A percentile compares a stretch with the other conserved stretches of the same genome.
phyloP scores from a whole-genome alignment of 2,329 filamentous ascomycete species.

The Beauveria bassiana region DNA sequence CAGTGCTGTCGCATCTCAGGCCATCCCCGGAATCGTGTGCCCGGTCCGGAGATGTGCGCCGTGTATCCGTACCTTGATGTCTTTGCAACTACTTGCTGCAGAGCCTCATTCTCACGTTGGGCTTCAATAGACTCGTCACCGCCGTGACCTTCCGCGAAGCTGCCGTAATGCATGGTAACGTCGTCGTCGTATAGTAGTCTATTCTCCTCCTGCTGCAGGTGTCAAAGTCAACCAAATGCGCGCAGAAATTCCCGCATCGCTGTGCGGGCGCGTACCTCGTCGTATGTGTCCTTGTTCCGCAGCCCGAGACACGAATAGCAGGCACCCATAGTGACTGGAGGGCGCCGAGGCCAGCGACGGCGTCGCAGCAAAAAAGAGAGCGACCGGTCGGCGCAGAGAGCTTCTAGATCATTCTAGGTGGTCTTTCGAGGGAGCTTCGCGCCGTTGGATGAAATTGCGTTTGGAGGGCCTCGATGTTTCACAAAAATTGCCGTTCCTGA shows the following conservation, averaged over 20 bases:
- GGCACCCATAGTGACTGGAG: constrained; percentile 41
- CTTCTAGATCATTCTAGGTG: constrained; percentile 4
- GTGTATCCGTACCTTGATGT: constrained; percentile 49
- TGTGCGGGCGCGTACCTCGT: constrained; percentile 39
- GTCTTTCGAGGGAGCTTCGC: not conserved
- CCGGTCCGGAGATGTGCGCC: too few relatives aligned
- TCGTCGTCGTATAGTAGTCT: constrained; percentile 55
- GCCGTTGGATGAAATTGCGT: not conserved
- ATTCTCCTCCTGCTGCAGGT: constrained; percentile 44
- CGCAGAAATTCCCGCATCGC: not conserved
- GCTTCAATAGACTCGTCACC: constrained; percentile 53
- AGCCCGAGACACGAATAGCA: constrained; percentile 54
- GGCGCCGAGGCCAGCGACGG: not conserved
- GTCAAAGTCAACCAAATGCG: not conserved
- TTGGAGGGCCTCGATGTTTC: not conserved
- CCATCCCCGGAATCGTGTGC: not conserved
- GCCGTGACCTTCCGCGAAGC: constrained; percentile 50
- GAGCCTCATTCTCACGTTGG: constrained; percentile 55
- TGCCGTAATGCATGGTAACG: constrained; percentile 52
- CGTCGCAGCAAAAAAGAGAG: not conserved
- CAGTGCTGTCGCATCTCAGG: not conserved
- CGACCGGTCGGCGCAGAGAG: not conserved
- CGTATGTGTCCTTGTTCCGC: constrained; percentile 41
- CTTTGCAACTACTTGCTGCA: constrained; percentile 55
- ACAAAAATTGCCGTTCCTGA: not conserved